Evolutionary conservation across 2,329 filamentous ascomycete species (phyloP), one percentile per base, ranked within the genome.

Genomic region (Nigrospora osmanthi): DNA sequence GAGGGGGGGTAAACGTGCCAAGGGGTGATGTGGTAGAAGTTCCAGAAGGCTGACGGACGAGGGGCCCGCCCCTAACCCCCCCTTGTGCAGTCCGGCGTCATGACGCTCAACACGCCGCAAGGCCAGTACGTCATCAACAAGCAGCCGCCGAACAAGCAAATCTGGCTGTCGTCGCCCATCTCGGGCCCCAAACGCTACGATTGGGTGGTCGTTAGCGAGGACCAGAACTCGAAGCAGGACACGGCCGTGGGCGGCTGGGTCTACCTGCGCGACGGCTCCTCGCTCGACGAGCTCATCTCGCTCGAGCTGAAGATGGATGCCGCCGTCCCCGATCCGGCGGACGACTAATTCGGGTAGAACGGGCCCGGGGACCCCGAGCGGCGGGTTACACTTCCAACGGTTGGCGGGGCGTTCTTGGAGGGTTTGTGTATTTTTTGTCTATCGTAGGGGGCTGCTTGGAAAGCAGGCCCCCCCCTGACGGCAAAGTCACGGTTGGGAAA

Each of bases 81-180:
- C 32, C 16, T 35, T 10, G 13, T 23, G 38, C 56, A 96, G 90
- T 79, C 88, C 44, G 91, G 93, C 45, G 89, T 97, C 45, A 75
- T 97, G 55, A 89, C 83, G 51, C 73, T 97, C 58, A 74, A 70
- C 7, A 79, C 81, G 1, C 70, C 75, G 12, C 72, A 80, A 42
- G 89, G 90, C 50, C 91, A 81, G 30, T 98, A 94, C 62, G 87
- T 98, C 48, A 78, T 98, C 69, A 98, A 98, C 78, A 98, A 98
- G 68, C 93, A 98, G 66, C 93, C 93, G 0, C 89, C 91, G 16
- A 97, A 96, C 74, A 93, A 89, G 73, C 93, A 86, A 63, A 95
- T 98, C 60, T 98, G 93, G 93, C 80, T 97, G 38, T 93, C 88
- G 34, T 95, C 89, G 37, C 93, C 93, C 4, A 72, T 89, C 44